A percentile compares a stretch with the other conserved stretches of the same genome.
These are phyloP conservation scores for Tetradesmus lagerheimii DNA, from an alignment of 139 green algal species.

Conservation along the genomic window DNA sequence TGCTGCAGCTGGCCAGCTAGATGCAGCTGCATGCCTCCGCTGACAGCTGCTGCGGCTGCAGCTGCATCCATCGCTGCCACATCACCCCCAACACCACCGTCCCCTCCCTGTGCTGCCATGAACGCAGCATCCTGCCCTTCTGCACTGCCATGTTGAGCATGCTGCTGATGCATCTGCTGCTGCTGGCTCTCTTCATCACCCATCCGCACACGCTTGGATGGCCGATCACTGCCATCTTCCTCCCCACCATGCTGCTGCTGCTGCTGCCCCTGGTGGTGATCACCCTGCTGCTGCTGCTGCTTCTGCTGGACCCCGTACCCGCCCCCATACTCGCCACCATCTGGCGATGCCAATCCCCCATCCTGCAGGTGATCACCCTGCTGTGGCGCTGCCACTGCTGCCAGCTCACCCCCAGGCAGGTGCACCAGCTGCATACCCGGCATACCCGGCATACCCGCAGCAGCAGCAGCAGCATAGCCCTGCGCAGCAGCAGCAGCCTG, in stretches of 20 bases:
- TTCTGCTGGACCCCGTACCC: not conserved
- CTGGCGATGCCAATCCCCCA: not conserved
- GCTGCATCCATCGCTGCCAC: not conserved
- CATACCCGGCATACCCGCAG: not conserved
- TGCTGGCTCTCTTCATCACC: not conserved
- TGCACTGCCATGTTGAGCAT: not conserved
- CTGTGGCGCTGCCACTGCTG: not conserved
- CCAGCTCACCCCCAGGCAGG: not conserved
- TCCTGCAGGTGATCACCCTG: constrained; percentile 6
- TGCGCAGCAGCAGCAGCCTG: constrained; percentile 14
- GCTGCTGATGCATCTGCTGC: not conserved
- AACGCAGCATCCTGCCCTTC: not conserved
- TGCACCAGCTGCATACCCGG: constrained; percentile 32
- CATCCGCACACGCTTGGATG: not conserved
- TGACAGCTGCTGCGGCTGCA: constrained; percentile 22
- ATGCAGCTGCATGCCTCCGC: not conserved
- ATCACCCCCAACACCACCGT: not conserved
- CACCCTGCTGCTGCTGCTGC: not conserved
- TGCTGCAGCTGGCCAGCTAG: not conserved
- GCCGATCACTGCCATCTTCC: not conserved
- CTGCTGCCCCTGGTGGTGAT: not conserved
- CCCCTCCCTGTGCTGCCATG: not conserved
- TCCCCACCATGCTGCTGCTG: not conserved
- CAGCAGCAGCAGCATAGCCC: constrained; percentile 10
- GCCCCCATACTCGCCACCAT: not conserved